Percentiles rank a stretch among this genome's conserved stretches.
Conservation (phyloP, 805 yeast species). For the Tetrapisispora namnaoensis region DNA sequence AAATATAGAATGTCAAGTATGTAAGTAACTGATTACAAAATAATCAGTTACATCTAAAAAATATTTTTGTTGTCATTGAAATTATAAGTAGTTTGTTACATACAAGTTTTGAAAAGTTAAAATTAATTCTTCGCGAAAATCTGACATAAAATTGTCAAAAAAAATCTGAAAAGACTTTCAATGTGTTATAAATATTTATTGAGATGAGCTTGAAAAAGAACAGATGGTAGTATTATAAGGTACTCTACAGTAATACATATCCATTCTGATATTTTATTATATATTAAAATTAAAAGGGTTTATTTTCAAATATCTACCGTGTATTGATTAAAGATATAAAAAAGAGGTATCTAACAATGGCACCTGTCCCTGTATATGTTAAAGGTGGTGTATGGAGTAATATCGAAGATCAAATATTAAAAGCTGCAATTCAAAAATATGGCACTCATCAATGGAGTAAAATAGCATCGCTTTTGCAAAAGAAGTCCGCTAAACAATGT, state of each 20-base stretch:
- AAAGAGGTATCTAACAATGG: conserved; percentile 6
- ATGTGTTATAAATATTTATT: too few species aligned
- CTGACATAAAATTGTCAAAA: too few species aligned
- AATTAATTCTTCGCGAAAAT: not conserved
- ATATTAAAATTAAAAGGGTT: too few species aligned
- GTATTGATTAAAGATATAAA: not conserved
- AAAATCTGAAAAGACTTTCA: too few species aligned
- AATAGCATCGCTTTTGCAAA: conserved; percentile 73
- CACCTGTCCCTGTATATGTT: conserved; percentile 56
- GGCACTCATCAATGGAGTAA: conserved; percentile 94
- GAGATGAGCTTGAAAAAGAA: too few species aligned
- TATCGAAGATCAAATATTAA: conserved; percentile 71
- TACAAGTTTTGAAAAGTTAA: conserved; percentile 3
- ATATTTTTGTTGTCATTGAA: not conserved
- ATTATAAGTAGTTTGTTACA: not conserved
- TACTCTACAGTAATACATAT: too few species aligned
- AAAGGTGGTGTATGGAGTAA: conserved; percentile 91
- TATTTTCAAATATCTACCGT: too few species aligned
- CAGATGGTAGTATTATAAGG: too few species aligned
- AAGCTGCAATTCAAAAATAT: conserved; percentile 86
- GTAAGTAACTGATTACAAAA: too few species aligned
- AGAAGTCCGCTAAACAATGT: conserved; percentile 85
- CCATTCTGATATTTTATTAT: too few species aligned
- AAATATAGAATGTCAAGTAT: too few species aligned
- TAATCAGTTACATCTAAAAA: too few species aligned